Evolutionary conservation across 495 filamentous ascomycete genomes (phyloP).

Genomic region (Penicillium bialowiezense): DNA sequence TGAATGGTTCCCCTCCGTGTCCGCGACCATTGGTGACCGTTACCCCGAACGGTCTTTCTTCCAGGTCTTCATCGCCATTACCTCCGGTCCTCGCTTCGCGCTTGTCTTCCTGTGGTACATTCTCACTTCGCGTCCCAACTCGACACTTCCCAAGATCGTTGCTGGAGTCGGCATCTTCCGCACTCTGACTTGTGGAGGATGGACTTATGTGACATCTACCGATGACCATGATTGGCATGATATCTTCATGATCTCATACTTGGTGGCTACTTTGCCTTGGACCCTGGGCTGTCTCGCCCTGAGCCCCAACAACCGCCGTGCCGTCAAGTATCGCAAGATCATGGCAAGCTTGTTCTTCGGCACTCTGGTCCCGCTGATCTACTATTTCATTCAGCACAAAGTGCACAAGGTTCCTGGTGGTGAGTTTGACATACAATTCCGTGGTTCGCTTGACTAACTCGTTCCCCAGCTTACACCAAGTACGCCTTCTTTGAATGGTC

Average conservation of each 20-base stretch:
- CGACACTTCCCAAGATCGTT: conserved; percentile 75
- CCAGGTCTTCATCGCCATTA: conserved; percentile 94
- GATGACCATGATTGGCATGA: conserved; percentile 99
- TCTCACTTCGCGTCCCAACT: conserved; percentile 73
- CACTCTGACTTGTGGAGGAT: conserved; percentile 92
- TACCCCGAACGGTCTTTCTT: conserved; percentile 97
- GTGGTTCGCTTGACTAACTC: neutral
- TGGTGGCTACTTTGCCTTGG: conserved; percentile 94
- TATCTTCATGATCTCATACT: conserved; percentile 98
- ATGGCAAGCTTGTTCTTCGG: conserved; percentile 85
- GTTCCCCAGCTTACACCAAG: conserved; percentile 79
- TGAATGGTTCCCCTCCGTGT: conserved; percentile 99
- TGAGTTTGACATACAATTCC: conserved; percentile 40
- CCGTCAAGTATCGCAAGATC: conserved; percentile 86
- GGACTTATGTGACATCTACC: conserved; percentile 98
- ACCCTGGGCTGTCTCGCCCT: conserved; percentile 85
- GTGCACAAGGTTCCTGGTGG: conserved; percentile 92
- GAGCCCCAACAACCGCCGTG: conserved; percentile 79
- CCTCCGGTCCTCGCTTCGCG: conserved; percentile 89
- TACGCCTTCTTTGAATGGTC: conserved; percentile 99
- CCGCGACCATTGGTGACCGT: conserved; percentile 96
- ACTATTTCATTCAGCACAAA: conserved; percentile 99
- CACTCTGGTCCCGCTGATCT: conserved; percentile 84
- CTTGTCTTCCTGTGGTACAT: conserved; percentile 92
- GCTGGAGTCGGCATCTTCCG: conserved; percentile 79